phyloP scores from a whole-genome alignment of 2,329 filamentous ascomycete genomes.

The Pseudogymnoascus verrucosus region DNA sequence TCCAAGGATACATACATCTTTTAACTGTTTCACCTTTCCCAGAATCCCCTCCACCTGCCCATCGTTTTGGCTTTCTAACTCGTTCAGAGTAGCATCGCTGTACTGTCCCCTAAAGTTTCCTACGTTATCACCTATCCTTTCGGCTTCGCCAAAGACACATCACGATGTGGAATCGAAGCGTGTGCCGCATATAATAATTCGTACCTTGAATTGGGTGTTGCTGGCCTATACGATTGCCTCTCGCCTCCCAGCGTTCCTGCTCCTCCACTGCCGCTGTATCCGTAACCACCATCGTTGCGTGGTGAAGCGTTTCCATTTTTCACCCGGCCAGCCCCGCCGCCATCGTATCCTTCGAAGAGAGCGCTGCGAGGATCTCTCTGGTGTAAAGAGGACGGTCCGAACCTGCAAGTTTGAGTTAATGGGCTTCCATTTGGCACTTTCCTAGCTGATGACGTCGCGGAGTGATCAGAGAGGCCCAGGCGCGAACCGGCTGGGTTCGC shows the following conservation, averaged over 20 bases:
- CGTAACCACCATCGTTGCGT: slow-evolving; percentile 33
- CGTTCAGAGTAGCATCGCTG: slow-evolving; percentile 81
- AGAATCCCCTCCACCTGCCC: slow-evolving; percentile 82
- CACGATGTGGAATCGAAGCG: background rate
- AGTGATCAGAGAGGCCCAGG: background rate
- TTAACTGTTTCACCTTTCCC: slow-evolving; percentile 81
- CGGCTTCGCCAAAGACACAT: background rate
- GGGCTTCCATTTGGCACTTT: background rate
- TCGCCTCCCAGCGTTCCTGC: slow-evolving; percentile 26
- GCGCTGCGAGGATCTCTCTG: slow-evolving; percentile 66
- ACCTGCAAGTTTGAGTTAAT: slow-evolving; percentile 38
- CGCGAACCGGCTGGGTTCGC: background rate
- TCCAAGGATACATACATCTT: slow-evolving; percentile 57
- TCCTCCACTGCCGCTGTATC: slow-evolving; percentile 40
- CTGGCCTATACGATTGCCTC: slow-evolving; percentile 47
- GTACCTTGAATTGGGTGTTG: slow-evolving; percentile 64
- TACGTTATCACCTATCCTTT: background rate
- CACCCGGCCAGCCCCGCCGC: slow-evolving; percentile 29
- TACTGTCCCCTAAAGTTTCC: slow-evolving; percentile 65
- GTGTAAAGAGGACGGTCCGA: slow-evolving; percentile 59
- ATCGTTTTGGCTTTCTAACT: slow-evolving; percentile 94
- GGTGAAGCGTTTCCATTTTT: slow-evolving; percentile 13
- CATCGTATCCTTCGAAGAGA: slow-evolving; percentile 68
- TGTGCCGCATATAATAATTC: slow-evolving; percentile 20
- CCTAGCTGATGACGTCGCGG: background rate